Conservation (phyloP, 2,329 filamentous ascomycete genomes). For the Aureobasidium sp. region DNA sequence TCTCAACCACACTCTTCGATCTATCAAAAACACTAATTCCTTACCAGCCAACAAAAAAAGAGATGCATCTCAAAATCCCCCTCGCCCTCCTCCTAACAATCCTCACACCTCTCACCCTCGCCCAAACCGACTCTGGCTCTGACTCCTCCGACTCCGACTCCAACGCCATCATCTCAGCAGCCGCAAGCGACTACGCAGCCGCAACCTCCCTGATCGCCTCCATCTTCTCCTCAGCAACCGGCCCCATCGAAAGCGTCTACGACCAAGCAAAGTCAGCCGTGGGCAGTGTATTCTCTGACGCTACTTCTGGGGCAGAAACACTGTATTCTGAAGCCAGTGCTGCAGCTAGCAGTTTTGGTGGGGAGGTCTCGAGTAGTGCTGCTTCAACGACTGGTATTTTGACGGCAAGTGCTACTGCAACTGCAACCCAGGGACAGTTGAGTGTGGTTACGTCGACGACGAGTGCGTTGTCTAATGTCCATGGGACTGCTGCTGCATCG, state of each 20-base stretch:
- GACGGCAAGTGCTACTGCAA: too few relatives aligned
- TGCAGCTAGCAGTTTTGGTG: too few relatives aligned
- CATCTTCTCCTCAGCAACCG: background rate
- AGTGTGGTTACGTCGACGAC: too few relatives aligned
- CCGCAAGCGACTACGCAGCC: background rate
- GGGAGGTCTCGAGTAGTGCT: background rate
- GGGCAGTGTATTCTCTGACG: background rate
- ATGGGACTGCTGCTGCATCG: background rate
- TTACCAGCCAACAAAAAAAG: too few relatives aligned
- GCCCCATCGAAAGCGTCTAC: background rate
- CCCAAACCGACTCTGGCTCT: background rate
- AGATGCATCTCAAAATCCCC: background rate
- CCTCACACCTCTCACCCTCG: background rate
- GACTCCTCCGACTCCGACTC: too few relatives aligned
- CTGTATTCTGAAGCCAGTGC: too few relatives aligned
- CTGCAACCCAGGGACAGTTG: background rate
- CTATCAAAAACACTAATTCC: too few relatives aligned
- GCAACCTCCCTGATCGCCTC: background rate
- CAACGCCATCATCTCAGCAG: background rate
- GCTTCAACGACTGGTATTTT: too few relatives aligned
- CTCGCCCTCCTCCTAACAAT: background rate
- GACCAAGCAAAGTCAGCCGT: background rate
- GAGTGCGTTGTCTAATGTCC: too few relatives aligned
- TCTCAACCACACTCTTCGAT: too few relatives aligned
- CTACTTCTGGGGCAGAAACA: background rate